A percentile compares a stretch with the other conserved stretches of the same genome.
These are phyloP conservation scores for Sugiyamaella pinicola DNA, from an alignment of 1,139 yeast species.

Conservation along the genomic window DNA sequence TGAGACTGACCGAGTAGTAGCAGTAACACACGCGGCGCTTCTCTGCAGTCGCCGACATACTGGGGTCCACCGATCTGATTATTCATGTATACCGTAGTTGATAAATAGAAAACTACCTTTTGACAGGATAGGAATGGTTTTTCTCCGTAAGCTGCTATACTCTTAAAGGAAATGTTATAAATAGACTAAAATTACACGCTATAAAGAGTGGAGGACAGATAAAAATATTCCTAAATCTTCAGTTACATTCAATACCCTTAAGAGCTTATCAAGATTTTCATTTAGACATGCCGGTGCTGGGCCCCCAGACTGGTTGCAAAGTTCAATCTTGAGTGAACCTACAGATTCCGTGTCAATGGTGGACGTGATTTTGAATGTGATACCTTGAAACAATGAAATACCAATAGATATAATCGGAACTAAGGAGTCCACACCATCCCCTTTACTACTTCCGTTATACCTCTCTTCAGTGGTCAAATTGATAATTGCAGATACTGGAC, in stretches of 20 bases:
- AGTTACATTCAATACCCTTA: conserved; percentile 7
- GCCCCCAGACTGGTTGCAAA: background rate
- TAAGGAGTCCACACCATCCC: background rate
- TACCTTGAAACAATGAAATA: conserved; percentile 2
- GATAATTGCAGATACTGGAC: conserved; percentile 10
- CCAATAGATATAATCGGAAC: conserved; percentile 7
- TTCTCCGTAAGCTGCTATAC: too few species aligned
- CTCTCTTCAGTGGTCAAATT: conserved; percentile 12
- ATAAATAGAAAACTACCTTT: too few species aligned
- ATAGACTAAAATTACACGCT: too few species aligned
- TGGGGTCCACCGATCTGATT: too few species aligned
- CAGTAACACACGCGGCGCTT: too few species aligned
- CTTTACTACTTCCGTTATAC: too few species aligned
- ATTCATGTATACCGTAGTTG: too few species aligned
- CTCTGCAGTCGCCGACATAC: too few species aligned
- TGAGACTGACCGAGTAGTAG: too few species aligned
- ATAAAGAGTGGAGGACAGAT: conserved; percentile 8
- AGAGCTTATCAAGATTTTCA: conserved; percentile 1
- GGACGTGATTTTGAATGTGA: conserved; percentile 10
- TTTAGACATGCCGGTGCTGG: background rate
- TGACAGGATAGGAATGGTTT: too few species aligned
- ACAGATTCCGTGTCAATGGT: background rate
- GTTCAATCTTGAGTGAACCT: background rate
- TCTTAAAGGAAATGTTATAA: too few species aligned
- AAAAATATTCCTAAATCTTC: conserved; percentile 17